Evolutionary conservation across 2,329 filamentous ascomycete genomes (phyloP).

Genomic region (Penicillium sumatraense): DNA sequence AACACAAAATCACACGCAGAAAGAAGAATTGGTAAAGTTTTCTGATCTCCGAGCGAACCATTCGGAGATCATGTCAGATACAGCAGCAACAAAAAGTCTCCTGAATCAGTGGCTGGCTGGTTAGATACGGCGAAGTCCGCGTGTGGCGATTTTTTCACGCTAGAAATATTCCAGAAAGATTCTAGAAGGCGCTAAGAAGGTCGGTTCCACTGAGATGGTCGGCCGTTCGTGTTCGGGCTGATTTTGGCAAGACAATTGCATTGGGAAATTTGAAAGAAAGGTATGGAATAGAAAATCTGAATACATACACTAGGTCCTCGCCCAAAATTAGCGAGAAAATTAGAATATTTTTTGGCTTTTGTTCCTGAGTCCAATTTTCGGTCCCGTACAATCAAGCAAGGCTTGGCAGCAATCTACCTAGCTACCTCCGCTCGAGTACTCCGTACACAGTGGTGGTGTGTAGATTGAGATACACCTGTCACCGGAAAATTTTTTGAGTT

Average conservation of each 20-base stretch:
- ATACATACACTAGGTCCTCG: not conserved
- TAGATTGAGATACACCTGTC: not conserved
- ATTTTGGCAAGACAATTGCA: not conserved
- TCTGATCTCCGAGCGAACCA: not conserved
- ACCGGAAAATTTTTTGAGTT: not conserved
- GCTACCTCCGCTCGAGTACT: not conserved
- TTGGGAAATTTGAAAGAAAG: not conserved
- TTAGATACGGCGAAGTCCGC: slow-evolving; percentile 12
- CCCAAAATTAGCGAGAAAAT: not conserved
- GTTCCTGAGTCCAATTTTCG: slow-evolving; percentile 15
- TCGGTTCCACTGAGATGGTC: not conserved
- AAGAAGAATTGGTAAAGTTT: not conserved
- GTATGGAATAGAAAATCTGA: too few relatives aligned
- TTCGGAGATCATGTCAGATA: not conserved
- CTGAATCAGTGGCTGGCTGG: slow-evolving; percentile 11
- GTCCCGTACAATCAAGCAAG: not conserved
- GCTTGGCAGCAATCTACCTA: slow-evolving; percentile 1
- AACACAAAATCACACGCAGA: not conserved
- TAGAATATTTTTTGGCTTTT: not conserved
- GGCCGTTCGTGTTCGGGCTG: not conserved
- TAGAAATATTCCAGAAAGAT: slow-evolving; percentile 40
- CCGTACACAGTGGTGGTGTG: too few relatives aligned
- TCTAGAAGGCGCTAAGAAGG: slow-evolving; percentile 35
- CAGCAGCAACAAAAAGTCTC: not conserved
- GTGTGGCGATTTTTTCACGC: slow-evolving; percentile 19